These are phyloP conservation scores for Pseudogymnoascus sp. DNA, from an alignment of 2,329 filamentous ascomycete genomes.

Conservation along the genomic window DNA sequence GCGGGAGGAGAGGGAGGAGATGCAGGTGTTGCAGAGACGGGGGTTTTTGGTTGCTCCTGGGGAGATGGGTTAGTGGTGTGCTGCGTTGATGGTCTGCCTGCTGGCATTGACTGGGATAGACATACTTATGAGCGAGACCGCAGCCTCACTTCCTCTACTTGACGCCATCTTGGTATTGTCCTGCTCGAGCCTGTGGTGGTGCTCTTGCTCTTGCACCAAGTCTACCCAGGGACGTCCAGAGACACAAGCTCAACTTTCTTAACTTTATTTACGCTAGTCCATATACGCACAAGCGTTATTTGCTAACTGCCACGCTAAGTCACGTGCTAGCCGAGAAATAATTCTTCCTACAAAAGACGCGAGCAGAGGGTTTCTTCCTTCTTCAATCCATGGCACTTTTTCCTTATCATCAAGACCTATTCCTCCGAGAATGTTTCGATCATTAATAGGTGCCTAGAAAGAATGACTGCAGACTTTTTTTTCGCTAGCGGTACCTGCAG, in stretches of 20 bases:
- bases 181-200: constrained; percentile 1
- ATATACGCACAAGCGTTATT: not conserved
- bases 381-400: constrained; percentile 57
- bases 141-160: constrained; percentile 47
- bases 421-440: constrained; percentile 70
- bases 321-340: constrained; percentile 13
- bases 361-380: constrained; percentile 26
- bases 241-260: constrained; percentile 9
- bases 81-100: not conserved
- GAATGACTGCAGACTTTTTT: constrained; percentile 77
- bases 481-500: constrained; percentile 89
- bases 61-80: constrained; percentile 1
- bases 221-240: not conserved
- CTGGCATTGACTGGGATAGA: constrained; percentile 12
- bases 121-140: constrained; percentile 45
- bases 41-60: constrained; percentile 23
- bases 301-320: not conserved
- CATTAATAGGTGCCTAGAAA: constrained; percentile 88
- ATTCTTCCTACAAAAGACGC: constrained; percentile 6
- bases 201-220: constrained; percentile 3
- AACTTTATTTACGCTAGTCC: constrained; percentile 8
- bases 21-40: constrained; percentile 23
- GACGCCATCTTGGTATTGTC: constrained; percentile 38
- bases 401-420: constrained; percentile 93
- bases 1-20: constrained; percentile 16